Percentiles rank a stretch among this genome's conserved stretches.
Conservation (phyloP, 148 eudicot species). For the Arbutus unedo region DNA sequence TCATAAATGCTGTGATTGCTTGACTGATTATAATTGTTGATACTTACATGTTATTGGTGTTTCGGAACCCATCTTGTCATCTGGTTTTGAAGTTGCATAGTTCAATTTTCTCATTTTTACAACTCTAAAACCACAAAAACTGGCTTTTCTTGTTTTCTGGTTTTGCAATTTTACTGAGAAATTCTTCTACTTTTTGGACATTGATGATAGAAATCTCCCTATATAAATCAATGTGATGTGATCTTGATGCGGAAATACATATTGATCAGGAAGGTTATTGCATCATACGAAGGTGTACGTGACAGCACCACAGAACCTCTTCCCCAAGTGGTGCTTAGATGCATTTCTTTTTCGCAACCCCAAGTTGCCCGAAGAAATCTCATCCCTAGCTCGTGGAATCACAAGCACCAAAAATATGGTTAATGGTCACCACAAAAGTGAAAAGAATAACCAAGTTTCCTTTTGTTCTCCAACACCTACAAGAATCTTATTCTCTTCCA, state of each 20-base stretch:
- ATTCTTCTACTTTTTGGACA: not conserved
- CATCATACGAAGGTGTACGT: not conserved
- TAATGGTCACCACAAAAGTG: not conserved
- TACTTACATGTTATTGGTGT: not conserved
- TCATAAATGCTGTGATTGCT: not conserved
- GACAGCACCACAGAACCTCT: not conserved
- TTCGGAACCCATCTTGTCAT: not conserved
- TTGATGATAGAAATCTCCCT: not conserved
- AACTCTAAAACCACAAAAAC: not conserved
- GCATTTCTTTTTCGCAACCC: not conserved
- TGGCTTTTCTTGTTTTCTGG: not conserved
- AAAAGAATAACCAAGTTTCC: not conserved
- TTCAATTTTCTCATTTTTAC: not conserved
- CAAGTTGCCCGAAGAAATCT: conserved; percentile 1
- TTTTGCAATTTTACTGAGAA: not conserved
- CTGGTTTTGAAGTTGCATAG: not conserved
- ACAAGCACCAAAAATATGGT: not conserved
- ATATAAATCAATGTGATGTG: not conserved
- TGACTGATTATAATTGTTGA: not conserved
- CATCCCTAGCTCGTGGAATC: not conserved
- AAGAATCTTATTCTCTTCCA: conserved; percentile 17
- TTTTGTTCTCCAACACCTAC: conserved; percentile 14
- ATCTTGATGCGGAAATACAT: not conserved
- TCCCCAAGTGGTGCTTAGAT: not conserved
- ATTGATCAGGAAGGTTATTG: not conserved